These are phyloP conservation scores for Mycena venus DNA, from an alignment of 768 basidiomycete genomes.

Conservation along the genomic window DNA sequence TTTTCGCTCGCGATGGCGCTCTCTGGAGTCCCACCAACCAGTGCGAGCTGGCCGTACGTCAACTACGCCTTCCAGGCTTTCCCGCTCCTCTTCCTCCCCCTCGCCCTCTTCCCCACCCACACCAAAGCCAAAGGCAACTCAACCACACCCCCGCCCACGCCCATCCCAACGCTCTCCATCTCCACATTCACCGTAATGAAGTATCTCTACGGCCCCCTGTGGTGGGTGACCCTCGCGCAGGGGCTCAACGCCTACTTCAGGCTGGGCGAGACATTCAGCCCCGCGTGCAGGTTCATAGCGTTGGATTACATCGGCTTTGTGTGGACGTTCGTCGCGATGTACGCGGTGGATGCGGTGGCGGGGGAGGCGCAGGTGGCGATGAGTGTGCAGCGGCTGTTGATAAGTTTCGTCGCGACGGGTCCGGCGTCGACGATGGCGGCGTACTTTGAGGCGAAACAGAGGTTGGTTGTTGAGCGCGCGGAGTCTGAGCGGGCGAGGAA, in stretches of 20 bases:
- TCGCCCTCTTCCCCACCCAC: constrained; percentile 19
- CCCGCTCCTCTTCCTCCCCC: constrained; percentile 28
- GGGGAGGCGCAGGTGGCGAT: neutral
- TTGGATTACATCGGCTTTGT: constrained; percentile 15
- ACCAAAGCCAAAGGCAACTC: no score
- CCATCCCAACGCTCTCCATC: neutral
- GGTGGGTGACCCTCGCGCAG: constrained; percentile 13
- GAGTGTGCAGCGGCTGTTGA: neutral
- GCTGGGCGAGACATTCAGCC: neutral
- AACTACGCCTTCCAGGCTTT: constrained; percentile 27
- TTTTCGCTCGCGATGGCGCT: constrained; percentile 2
- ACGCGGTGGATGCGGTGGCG: constrained; percentile 11
- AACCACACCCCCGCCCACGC: no score
- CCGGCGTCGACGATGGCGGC: constrained; percentile 24
- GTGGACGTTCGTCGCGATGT: neutral
- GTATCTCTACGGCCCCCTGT: constrained; percentile 6
- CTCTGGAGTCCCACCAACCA: neutral
- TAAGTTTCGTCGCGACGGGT: neutral
- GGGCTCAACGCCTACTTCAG: neutral
- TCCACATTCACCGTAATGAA: constrained; percentile 15
- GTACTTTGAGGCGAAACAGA: constrained; percentile 18
- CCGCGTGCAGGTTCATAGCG: constrained; percentile 15
- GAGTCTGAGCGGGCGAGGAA: neutral
- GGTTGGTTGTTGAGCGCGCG: neutral
- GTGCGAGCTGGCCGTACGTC: neutral